Evolutionary conservation across 1,284 basidiomycete species (phyloP).

Genomic region (Irpex lacteus): DNA sequence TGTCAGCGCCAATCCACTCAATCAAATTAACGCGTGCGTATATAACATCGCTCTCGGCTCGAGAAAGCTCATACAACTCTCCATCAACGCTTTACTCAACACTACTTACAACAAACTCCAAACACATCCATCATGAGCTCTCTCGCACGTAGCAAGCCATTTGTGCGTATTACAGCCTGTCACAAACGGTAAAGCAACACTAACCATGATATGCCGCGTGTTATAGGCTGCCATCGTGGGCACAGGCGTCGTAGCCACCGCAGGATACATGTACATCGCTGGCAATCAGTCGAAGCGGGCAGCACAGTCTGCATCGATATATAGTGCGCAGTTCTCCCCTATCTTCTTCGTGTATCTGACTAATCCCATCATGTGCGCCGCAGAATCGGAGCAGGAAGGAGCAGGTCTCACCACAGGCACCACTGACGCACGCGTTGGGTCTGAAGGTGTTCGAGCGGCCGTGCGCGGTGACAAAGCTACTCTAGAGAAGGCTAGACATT

Average conservation of each 20-base stretch:
- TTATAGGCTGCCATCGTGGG: conserved; percentile 24
- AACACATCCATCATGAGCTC: conserved; percentile 11
- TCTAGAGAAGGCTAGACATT: not conserved
- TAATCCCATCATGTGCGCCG: not conserved
- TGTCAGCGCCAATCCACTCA: too few relatives aligned
- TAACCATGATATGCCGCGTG: not conserved
- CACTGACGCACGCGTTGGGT: conserved; percentile 15
- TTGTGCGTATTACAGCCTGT: conserved; percentile 5
- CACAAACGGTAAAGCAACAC: not conserved
- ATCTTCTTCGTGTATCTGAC: not conserved
- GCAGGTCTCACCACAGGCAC: conserved; percentile 12
- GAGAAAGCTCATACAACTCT: too few relatives aligned
- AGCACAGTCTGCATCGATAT: conserved; percentile 25
- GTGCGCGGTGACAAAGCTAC: conserved; percentile 10
- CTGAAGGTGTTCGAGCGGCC: conserved; percentile 8
- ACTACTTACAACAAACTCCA: too few relatives aligned
- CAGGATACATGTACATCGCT: conserved; percentile 29
- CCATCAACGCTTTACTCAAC: too few relatives aligned
- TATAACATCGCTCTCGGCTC: too few relatives aligned
- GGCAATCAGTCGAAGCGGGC: conserved; percentile 26
- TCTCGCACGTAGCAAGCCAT: conserved; percentile 12
- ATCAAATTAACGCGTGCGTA: too few relatives aligned
- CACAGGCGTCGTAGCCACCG: conserved; percentile 21
- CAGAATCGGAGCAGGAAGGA: conserved; percentile 12
- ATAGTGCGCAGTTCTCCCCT: conserved; percentile 21